Percentiles rank a stretch among this genome's conserved stretches.
phyloP scores from a whole-genome alignment of 768 basidiomycete species.

The Scleroderma citrinum region DNA sequence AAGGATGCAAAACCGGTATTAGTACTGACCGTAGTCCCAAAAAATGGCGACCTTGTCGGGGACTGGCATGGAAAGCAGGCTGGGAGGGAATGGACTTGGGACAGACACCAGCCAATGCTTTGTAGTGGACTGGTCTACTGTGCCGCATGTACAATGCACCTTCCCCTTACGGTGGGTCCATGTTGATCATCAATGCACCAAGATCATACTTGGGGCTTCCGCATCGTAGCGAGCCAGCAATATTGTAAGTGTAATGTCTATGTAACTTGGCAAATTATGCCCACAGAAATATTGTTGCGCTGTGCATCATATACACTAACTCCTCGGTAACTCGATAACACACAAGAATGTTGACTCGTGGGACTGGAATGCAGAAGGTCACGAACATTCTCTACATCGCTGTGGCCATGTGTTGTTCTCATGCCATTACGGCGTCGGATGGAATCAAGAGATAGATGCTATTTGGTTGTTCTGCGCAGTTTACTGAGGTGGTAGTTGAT shows the following conservation, averaged over 20 bases:
- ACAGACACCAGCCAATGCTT: constrained; percentile 8
- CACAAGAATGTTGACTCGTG: not conserved
- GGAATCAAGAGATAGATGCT: constrained; percentile 25
- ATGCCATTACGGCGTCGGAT: constrained; percentile 11
- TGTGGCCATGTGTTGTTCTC: no score
- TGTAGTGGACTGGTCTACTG: constrained; percentile 15
- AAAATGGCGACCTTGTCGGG: constrained; percentile 38
- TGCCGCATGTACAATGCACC: no score
- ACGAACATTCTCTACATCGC: no score
- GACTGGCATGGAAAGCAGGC: constrained; percentile 27
- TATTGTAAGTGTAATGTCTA: no score
- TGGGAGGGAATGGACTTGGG: constrained; percentile 8
- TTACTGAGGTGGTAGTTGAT: constrained; percentile 90
- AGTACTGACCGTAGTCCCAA: constrained; percentile 30
- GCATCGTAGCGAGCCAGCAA: no score
- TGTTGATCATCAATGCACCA: no score
- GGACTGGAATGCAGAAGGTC: not conserved
- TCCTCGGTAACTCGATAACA: not conserved
- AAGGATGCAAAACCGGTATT: not conserved
- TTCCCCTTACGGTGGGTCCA: no score
- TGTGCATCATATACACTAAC: not conserved
- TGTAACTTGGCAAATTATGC: not conserved
- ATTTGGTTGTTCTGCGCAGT: constrained; percentile 69
- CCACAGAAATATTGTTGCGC: not conserved
- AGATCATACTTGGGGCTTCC: not conserved